Conservation (phyloP, 2,329 filamentous ascomycete species). For the Chaetomium globosum region DNA sequence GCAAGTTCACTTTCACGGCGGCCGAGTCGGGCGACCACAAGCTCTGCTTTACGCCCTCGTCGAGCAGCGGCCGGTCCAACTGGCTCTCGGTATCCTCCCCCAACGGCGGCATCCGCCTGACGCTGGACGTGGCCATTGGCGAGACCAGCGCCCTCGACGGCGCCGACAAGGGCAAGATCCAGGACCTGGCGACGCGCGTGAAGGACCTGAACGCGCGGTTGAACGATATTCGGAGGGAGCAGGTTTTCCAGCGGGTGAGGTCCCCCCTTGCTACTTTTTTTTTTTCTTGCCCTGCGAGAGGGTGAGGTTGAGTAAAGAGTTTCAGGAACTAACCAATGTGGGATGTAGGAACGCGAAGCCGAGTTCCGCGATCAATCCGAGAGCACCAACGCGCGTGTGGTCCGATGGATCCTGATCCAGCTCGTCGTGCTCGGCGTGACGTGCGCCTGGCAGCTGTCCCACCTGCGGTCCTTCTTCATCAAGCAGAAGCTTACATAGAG, state of each 20-base stretch:
- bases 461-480: conserved; percentile 97
- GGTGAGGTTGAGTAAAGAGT: too few relatives aligned
- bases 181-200: conserved; percentile 84
- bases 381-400: conserved; percentile 84
- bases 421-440: conserved; percentile 80
- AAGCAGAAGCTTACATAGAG: conserved; percentile 96
- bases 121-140: conserved; percentile 88
- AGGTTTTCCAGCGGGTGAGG: conserved; percentile 89
- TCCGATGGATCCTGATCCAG: conserved; percentile 93
- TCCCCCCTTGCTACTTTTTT: conserved; percentile 7
- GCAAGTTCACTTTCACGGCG: conserved; percentile 93
- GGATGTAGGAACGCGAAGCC: conserved; percentile 81
- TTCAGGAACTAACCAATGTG: too few relatives aligned
- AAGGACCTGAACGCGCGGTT: conserved; percentile 85
- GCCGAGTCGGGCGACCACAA: conserved; percentile 94
- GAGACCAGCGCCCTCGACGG: conserved; percentile 93
- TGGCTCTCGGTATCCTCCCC: conserved; percentile 70
- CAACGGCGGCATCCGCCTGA: conserved; percentile 79
- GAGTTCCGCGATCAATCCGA: conserved; percentile 99
- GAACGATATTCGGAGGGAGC: conserved; percentile 87
- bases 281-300: neutral
- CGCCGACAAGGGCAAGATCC: conserved; percentile 88
- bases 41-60: conserved; percentile 88
- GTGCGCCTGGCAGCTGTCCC: conserved; percentile 95
- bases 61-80: conserved; percentile 66